Evolutionary conservation across 225 moss, liverwort and hornwort species (phyloP), one percentile per base, ranked within the genome.

Genomic region (Polytrichum formosum): DNA sequence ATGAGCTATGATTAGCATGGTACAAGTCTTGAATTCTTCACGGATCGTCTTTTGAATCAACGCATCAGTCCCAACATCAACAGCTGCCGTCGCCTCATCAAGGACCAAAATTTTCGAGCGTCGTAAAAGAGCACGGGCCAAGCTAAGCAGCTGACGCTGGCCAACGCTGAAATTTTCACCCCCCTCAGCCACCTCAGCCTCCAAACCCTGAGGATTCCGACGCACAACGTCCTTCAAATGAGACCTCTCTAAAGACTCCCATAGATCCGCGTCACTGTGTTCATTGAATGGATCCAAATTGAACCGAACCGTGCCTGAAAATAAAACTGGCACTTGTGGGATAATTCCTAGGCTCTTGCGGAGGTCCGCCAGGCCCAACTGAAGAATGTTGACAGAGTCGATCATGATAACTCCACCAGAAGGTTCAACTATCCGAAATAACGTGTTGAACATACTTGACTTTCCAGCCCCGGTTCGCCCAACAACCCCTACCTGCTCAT

Each of bases 141-240:
- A 77, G 82, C 92, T 92, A 55, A 92, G 78, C 7, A 92, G 87
- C 71, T 90, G 90, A 75, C 92, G 78, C 64, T 92, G 92, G 6
- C 92, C 92, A 16, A 92, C 92, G 33, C 90, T 90, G 62, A 88
- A 92, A 64, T 92, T 92, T 55, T 92, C 92, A n/a, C 92, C 92
- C 21, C 92, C 90, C 56, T 92, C 92, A 4, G 78, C 68, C 1
- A 92, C 92, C 88, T 87, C 76, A 65, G 87, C 83, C 37, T 92
- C 85, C 31, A 92, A 76, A 59, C 90, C 92, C 17, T 66, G 65
- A 0, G 87, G 33, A 25, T 83, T 88, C 19, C 90, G 81, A 55
- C 84, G 78, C 9, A 92, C 68, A 46, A 87, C 87, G 2, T 92
- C 92, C 68, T 92, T 92, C 55, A 92, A 69, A 77, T 92, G 90